Evolutionary conservation across 208 protist genomes (phyloP).

Genomic region (Trypanosoma vivax): DNA sequence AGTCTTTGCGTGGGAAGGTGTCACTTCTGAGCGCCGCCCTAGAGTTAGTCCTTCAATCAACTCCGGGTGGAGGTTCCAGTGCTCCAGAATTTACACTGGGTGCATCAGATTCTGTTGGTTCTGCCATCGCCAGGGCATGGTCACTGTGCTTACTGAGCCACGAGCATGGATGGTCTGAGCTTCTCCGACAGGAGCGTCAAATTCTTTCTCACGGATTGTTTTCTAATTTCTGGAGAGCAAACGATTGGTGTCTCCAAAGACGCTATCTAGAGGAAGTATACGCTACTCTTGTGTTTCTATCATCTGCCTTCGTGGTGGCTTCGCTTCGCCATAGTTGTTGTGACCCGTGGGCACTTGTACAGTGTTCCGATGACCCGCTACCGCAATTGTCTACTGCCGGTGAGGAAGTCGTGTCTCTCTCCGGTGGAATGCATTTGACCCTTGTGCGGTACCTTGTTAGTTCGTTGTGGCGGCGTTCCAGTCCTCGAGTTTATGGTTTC

Average conservation of each 20-base stretch:
- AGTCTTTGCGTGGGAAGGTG: constrained; percentile 9
- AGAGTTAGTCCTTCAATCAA: constrained; percentile 1
- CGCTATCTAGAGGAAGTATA: constrained; percentile 10
- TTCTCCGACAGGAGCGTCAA: constrained; percentile 15
- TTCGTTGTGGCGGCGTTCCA: neutral
- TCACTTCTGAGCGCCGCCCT: constrained; percentile 10
- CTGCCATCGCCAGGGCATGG: constrained; percentile 12
- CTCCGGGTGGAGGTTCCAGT: neutral
- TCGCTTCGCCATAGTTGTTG: neutral
- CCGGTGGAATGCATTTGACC: constrained; percentile 12
- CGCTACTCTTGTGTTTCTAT: constrained; percentile 14
- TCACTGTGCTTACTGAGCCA: constrained; percentile 14
- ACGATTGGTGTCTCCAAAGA: constrained; percentile 6
- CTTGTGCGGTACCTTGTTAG: constrained; percentile 6
- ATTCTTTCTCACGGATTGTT: neutral
- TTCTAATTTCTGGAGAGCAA: too few relatives aligned
- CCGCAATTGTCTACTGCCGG: neutral
- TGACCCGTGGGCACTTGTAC: constrained; percentile 14
- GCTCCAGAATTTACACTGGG: neutral
- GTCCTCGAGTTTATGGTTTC: neutral
- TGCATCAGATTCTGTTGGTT: neutral
- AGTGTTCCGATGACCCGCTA: neutral
- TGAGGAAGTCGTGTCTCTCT: neutral
- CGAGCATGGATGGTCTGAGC: constrained; percentile 10
- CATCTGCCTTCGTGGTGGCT: constrained; percentile 10